These are phyloP conservation scores for Tetradesmus lagerheimii DNA, from an alignment of 139 green algal genomes.

Conservation along the genomic window DNA sequence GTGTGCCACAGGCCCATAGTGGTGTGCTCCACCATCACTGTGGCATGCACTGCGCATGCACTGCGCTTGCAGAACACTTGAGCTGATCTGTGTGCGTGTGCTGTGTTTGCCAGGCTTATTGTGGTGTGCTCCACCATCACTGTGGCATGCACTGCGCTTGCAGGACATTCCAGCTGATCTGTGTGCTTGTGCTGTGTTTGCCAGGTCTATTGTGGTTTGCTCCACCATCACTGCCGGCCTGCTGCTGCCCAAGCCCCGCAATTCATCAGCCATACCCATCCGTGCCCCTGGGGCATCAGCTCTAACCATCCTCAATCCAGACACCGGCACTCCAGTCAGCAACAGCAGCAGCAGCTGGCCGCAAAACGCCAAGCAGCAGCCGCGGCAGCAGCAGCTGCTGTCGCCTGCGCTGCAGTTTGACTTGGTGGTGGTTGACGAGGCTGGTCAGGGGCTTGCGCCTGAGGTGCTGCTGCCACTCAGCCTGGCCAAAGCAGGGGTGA, in stretches of 20 bases:
- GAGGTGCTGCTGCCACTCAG: constrained; percentile 76
- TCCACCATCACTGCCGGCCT: neutral
- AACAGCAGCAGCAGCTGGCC: constrained; percentile 8
- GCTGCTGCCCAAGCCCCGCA: constrained; percentile 6
- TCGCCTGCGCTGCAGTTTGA: constrained; percentile 57
- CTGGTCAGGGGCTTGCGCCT: constrained; percentile 66
- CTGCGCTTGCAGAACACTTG: too few species aligned
- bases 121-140: too few species aligned
- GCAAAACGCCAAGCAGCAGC: neutral
- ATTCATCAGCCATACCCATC: neutral
- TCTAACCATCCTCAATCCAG: neutral
- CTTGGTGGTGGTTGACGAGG: constrained; percentile 81
- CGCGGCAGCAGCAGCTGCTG: neutral
- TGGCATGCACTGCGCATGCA: too few species aligned
- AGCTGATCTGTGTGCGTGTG: too few species aligned
- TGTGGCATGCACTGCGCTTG: too few species aligned
- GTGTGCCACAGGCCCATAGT: too few species aligned
- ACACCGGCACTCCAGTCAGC: neutral
- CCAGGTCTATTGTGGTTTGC: constrained; percentile 8
- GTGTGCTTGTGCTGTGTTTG: neutral
- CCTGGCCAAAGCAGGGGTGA: constrained; percentile 42
- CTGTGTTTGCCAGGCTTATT: too few species aligned
- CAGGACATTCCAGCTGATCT: too few species aligned
- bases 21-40: too few species aligned
- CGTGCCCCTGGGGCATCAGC: neutral